Base-by-base conservation (phyloP, 1,284 basidiomycete genomes). In the Cutaneotrichosporon arboriforme region DNA sequence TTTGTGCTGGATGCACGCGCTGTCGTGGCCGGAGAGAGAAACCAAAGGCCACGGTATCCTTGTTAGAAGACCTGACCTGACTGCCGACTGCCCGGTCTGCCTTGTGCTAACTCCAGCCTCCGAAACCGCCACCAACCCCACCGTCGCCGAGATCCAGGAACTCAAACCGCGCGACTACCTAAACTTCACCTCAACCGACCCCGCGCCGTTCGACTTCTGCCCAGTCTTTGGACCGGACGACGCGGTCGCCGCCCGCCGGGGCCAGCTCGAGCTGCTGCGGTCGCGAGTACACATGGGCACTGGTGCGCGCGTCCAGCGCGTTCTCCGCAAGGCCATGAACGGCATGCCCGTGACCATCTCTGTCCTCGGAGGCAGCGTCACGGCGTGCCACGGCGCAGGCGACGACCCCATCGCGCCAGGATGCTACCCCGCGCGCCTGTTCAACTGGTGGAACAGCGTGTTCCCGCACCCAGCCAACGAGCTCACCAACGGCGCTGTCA, bases 381-480 rank as follows among this genome's bases (percentile, higher is more conserved):
- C 90, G 43, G 84, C 90, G 13, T 97, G 92, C 71, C 88, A 93
- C 70, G 92, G 92, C 35, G 86, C 91, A 5, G 92, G 92, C 12
- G 87, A 93, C 61, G 89, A 94, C 71, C 90, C 89, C 3, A 80
- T 96, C 50, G 84, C 89, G 0, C 80, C 88, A 0, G 77, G 76
- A 59, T 94, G 92, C 73, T 97, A 93, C 73, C 91, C 92, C 0
- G 84, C 87, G n/a, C 82, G 83, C 43, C 88, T 97, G 77, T 96
- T 96, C 78, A 80, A 85, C 53, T 97, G 92, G 92, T 93, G 91
- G 87, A 90, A 93, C 76, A 81, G 80, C 46, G 83, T 96, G 10
- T 97, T 97, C 77, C 92, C 92, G 2, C 89, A 97, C 73, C 91
- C 91, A 0, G 88, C 88, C 1, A 90, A 88, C 9, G 91, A 96